A percentile compares a stretch with the other conserved stretches of the same genome.
Conservation (phyloP, 208 protist genomes). For the Leptomonas pyrrhocoris region DNA sequence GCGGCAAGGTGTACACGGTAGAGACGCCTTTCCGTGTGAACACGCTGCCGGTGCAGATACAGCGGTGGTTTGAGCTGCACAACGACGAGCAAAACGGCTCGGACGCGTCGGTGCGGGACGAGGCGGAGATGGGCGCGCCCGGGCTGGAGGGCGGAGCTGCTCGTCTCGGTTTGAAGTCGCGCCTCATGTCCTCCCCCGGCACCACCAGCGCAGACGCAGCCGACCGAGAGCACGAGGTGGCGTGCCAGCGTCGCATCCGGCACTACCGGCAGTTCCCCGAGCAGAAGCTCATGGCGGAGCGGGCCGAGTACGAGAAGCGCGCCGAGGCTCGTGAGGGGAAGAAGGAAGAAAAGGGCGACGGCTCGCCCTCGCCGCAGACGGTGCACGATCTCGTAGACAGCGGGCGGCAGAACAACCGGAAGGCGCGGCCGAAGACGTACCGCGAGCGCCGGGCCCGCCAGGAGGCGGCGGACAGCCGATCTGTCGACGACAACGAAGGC, state of each 20-base stretch:
- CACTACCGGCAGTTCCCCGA: conserved; percentile 29
- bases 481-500: conserved; percentile 18
- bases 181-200: conserved; percentile 18
- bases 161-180: conserved; percentile 3
- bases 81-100: conserved; percentile 27
- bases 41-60: conserved; percentile 61
- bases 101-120: not conserved
- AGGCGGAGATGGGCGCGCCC: not conserved
- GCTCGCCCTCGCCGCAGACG: not conserved
- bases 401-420: not conserved
- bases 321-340: not conserved
- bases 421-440: conserved; percentile 6
- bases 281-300: conserved; percentile 17
- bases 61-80: conserved; percentile 59
- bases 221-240: conserved; percentile 6
- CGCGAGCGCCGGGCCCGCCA: conserved; percentile 13
- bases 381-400: not conserved
- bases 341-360: not conserved
- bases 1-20: conserved; percentile 30
- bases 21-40: conserved; percentile 35
- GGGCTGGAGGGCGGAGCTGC: not conserved
- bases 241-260: conserved; percentile 15
- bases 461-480: conserved; percentile 21
- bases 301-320: conserved; percentile 18
- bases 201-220: conserved; percentile 5